Conservation (phyloP, 1,139 yeast species). For the Taphrina flavorubra region DNA sequence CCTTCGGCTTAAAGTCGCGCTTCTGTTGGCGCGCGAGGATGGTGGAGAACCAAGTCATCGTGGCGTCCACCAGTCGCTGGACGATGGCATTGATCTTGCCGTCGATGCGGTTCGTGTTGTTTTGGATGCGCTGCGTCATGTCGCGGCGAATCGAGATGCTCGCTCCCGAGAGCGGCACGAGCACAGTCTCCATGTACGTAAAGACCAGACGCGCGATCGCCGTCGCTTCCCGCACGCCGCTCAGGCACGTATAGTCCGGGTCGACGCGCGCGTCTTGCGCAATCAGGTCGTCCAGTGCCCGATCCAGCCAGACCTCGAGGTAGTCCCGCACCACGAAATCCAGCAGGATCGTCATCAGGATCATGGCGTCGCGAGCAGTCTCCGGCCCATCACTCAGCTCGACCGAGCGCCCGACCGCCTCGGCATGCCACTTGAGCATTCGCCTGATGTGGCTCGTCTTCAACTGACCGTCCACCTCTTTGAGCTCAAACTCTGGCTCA, state of each 20-base stretch:
- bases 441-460: slow-evolving; percentile 60
- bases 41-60: slow-evolving; percentile 48
- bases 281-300: slow-evolving; percentile 59
- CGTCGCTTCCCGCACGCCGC: slow-evolving; percentile 62
- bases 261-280: slow-evolving; percentile 53
- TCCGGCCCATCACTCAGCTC: slow-evolving; percentile 69
- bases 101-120: slow-evolving; percentile 71
- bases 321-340: slow-evolving; percentile 76
- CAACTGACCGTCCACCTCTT: slow-evolving; percentile 40
- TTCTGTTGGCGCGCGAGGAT: slow-evolving; percentile 67
- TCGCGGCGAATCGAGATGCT: slow-evolving; percentile 58
- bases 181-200: slow-evolving; percentile 70
- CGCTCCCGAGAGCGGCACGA: slow-evolving; percentile 73
- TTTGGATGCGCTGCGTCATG: slow-evolving; percentile 69
- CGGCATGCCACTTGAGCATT: slow-evolving; percentile 74
- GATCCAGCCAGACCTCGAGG: slow-evolving; percentile 76
- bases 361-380: slow-evolving; percentile 68
- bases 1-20: slow-evolving; percentile 63
- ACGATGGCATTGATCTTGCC: slow-evolving; percentile 70
- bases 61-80: slow-evolving; percentile 61
- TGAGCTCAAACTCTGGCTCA: slow-evolving; percentile 47
- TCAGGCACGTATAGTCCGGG: slow-evolving; percentile 58
- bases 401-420: slow-evolving; percentile 76
- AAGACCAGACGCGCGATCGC: slow-evolving; percentile 72
- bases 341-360: slow-evolving; percentile 68